Conservation (phyloP, 495 filamentous ascomycete genomes). For the Podospora australis region DNA sequence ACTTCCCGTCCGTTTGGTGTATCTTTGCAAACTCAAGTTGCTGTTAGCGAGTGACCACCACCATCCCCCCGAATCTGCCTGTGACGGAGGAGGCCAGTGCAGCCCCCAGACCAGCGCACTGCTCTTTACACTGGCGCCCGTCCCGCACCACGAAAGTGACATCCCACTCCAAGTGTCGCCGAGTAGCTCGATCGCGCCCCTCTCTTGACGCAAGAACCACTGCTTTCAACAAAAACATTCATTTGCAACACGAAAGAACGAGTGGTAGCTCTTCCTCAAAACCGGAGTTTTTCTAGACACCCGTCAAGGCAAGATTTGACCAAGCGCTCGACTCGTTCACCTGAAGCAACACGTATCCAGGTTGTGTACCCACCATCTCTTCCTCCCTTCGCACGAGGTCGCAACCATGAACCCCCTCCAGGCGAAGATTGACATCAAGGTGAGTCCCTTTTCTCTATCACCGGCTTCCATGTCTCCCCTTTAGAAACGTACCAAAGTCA, state of each 20-base stretch:
- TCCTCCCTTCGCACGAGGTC: neutral
- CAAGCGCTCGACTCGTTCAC: no score
- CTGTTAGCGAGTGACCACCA: neutral
- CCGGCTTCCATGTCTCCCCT: constrained; percentile 1
- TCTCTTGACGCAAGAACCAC: constrained; percentile 1
- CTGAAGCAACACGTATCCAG: no score
- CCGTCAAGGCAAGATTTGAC: no score
- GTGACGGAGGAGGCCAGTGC: no score
- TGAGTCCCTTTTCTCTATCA: constrained; percentile 40
- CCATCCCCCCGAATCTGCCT: no score
- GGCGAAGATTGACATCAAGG: constrained; percentile 90
- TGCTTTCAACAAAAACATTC: neutral
- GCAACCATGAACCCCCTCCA: constrained; percentile 86
- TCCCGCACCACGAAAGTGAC: neutral
- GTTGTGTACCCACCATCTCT: neutral
- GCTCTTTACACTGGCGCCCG: neutral
- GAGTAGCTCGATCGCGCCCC: neutral
- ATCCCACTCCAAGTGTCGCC: constrained; percentile 1
- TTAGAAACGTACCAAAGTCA: constrained; percentile 2
- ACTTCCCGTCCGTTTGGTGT: no score
- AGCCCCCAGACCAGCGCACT: neutral
- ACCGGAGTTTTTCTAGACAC: no score
- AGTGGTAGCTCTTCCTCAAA: neutral
- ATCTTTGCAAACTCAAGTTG: no score
- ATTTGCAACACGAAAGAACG: neutral